Evolutionary conservation across 108 stramenopile genomes (phyloP), one percentile per base, ranked within the genome.

Genomic region (Hondaea fermentalgiana): DNA sequence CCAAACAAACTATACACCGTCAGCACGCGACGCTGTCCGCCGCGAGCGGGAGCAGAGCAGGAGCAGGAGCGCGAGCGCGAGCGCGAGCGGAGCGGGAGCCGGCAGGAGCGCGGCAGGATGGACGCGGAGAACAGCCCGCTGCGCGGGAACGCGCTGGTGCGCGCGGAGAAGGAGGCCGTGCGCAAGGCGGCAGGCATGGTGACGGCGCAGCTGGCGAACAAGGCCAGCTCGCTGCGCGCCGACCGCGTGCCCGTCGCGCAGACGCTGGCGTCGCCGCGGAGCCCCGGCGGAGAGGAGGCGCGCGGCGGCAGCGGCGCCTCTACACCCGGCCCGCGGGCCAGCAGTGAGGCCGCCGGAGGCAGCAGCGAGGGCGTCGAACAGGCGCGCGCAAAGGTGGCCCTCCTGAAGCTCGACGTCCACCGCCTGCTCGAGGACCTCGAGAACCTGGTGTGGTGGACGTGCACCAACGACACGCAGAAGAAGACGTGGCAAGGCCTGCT

Each of bases 371-470:
- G 25, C 42, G 17, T 8, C 25, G 64, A 8, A 17, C 64, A 69
- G 64, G 64, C 64, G 10, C 64, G 55, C 14, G 55, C 55, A 1
- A 57, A 57, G 14, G 55, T 57, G 55, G 55, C 55, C 14, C 55
- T 57, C 55, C 8, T 69, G 21, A 69, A 42, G 64, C 25, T 23
- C 42, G 64, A 69, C 42, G 17, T 69, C 25, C 35, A 69, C 8
- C 1, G 76, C 10, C 23, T 83, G 25, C 51, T 83, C 43, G 76
- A 83, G 76, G 49, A 53, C 51, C 45, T 83, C 49, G 76, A 83
- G 76, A 83, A 83, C 76, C 76, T 83, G 10, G 76, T 83, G 17
- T 83, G 76, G 76, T 83, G 76, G 76, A 83, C 76, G 19, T 83
- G 76, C 76, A 53, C 12, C 49, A 42, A 28, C 25, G 76, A 83